Base-by-base conservation (phyloP, 2,329 filamentous ascomycete species). In the Ilyonectria robusta region DNA sequence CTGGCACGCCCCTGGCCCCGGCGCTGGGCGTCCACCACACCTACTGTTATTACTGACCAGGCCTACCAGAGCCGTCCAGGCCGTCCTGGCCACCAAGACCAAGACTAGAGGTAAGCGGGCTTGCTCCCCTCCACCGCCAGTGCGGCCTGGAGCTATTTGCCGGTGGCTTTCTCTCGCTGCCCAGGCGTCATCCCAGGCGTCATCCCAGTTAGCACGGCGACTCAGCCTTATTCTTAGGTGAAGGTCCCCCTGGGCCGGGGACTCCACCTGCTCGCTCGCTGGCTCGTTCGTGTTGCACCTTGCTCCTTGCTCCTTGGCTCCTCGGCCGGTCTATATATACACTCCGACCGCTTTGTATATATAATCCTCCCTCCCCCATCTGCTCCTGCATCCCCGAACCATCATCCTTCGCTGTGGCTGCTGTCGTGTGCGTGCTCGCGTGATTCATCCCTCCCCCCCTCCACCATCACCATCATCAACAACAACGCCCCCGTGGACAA, bases 181-280 rank as follows among this genome's bases (percentile, higher is more conserved):
- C 65, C 70, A 65, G 59, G 62, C 66, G 66, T 57, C 33, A 74
- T 72, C 72, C 72, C 66, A 57, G 73, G 62, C 66, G 66, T 57
- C 33, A 74, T 72, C 72, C 72, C 66, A 57, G 73, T 54, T 63
- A 68, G 70, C 62, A 72, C 48, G 58, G 58, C 71, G 69, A 65
- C 73, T 75, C 73, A 75, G 73, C 73, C 73, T 75, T 74, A 75
- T 68, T 75, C 66, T 53, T 33, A 53, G 69, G 68, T 72, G 66
- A 71, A 70, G 53, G 64, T 47, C 62, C 61, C 62, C 53, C 63
- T 35, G 53, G 55, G 47, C 37, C 62, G 57, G 46, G 48, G 65
- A 50, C 67, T 70, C 69, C 68, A 70, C 70, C 61, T 66, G 70
- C 72, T 68, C 62, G 66, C 62, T 72, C 11, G 46, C 46, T 51